A percentile compares a stretch with the other conserved stretches of the same genome.
These are phyloP conservation scores for Osmanthus fragrans DNA, from an alignment of 257 asterid species.

Conservation along the genomic window DNA sequence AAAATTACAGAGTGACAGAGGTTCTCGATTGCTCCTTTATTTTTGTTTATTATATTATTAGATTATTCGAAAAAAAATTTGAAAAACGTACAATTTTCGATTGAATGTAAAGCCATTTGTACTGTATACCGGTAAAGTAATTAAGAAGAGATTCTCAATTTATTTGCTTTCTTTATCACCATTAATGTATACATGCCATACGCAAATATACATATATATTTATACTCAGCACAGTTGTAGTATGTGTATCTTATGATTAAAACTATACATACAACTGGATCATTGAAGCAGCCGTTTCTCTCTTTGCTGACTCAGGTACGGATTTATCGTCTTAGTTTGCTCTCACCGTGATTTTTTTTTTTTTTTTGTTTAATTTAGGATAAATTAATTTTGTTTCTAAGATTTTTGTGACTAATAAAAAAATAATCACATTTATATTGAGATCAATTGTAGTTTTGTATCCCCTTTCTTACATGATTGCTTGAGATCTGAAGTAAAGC, in stretches of 20 bases:
- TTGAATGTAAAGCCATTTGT: conserved; percentile 20
- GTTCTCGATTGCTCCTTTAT: not conserved
- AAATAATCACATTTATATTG: not conserved
- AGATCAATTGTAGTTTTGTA: not conserved
- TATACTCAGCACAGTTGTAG: not conserved
- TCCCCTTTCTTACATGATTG: conserved; percentile 3
- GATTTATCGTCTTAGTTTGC: not conserved
- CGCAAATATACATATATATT: conserved; percentile 32
- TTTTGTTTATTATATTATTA: not conserved
- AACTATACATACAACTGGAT: not conserved
- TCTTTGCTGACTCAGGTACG: conserved; percentile 41
- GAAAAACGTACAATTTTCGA: not conserved
- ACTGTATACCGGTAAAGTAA: conserved; percentile 19
- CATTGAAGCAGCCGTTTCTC: conserved; percentile 28
- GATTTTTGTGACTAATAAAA: not conserved
- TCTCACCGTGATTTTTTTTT: not conserved
- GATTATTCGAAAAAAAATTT: not conserved
- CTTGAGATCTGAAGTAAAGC: conserved; percentile 27
- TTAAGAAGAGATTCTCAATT: conserved; percentile 38
- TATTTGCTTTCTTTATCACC: conserved; percentile 19
- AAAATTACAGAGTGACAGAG: not conserved
- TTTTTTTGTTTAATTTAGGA: not conserved
- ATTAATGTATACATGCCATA: conserved; percentile 19
- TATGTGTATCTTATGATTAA: conserved; percentile 39
- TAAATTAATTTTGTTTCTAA: conserved; percentile 10